Base-by-base conservation (phyloP, 768 basidiomycete species). In the Mycena chlorophos region DNA sequence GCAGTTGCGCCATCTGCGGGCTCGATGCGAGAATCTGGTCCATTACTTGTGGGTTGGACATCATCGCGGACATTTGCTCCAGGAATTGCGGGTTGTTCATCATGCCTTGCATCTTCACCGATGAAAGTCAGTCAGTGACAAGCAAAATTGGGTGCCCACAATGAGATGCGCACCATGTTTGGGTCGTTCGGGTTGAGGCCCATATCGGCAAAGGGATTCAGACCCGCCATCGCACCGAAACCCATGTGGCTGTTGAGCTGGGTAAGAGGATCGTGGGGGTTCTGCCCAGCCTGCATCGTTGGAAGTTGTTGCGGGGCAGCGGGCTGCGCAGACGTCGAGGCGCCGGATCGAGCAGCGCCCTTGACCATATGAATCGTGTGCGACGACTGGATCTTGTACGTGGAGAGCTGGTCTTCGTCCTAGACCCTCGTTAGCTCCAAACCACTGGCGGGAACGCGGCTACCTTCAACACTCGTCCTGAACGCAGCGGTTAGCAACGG, bases 281-380 rank as follows among this genome's bases (percentile, higher is more conserved):
- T 92, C 77, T 96, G 91, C 2, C 94, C 96, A 0, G 94, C 81
- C 63, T 92, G 91, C 91, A 97, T 94, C 10, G 81, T 80, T 16
- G 94, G 94, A 19, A 93, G 75, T 29, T 75, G 78, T 66, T 83
- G 87, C n/a, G 81, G 73, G 1, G 81, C 66, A 3, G 79, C 63
- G n/a, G 76, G 61, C 20, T 78, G 56, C 37, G 67, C 67, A 19
- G 72, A 66, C 1, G 78, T 71, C 0, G 78, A 66, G 8, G 69
- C 76, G 5, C 71, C 68, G 0, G 83, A 68, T 6, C 87, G 81
- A 1, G 86, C 78, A 10, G 82, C 85, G 22, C 91, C 90, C 69
- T 95, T 96, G 64, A 94, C 94, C 90, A 94, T 93, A 69, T 94
- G 94, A 38, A 95, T 85, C 0, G 93, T 94, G 68, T 97, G 91